Conservation (phyloP, 2,329 filamentous ascomycete genomes). For the Madurella fahalii region DNA sequence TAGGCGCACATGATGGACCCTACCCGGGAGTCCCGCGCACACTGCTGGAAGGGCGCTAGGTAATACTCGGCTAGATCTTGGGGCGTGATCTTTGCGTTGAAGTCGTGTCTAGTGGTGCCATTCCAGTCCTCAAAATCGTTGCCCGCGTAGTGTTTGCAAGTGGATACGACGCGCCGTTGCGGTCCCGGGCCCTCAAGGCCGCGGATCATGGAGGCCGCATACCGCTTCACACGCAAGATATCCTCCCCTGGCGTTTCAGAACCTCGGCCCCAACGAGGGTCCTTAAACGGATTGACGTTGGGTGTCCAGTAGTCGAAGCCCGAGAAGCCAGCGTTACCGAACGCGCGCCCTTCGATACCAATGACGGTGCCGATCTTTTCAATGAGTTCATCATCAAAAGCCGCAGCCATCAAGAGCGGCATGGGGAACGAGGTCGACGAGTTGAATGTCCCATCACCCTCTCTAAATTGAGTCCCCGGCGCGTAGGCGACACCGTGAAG, state of each 20-base stretch:
- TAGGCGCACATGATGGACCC: constrained; percentile 60
- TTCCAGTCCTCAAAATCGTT: constrained; percentile 43
- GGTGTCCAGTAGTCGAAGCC: constrained; percentile 61
- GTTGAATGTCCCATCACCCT: constrained; percentile 44
- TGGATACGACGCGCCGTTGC: constrained; percentile 42
- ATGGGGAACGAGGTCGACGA: constrained; percentile 63
- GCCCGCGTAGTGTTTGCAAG: constrained; percentile 57
- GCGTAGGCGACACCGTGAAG: constrained; percentile 53
- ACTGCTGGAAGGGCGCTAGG: constrained; percentile 60
- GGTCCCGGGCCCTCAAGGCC: constrained; percentile 26
- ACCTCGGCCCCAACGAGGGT: constrained; percentile 60
- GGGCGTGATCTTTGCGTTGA: constrained; percentile 31
- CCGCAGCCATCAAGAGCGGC: constrained; percentile 59
- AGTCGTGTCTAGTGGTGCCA: constrained; percentile 26
- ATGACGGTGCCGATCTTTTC: constrained; percentile 51
- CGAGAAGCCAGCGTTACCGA: constrained; percentile 54
- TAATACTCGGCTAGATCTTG: constrained; percentile 68
- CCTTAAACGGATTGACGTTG: constrained; percentile 62
- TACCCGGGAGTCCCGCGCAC: constrained; percentile 53
- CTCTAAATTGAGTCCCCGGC: constrained; percentile 47
- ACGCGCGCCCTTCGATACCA: constrained; percentile 58
- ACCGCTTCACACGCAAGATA: constrained; percentile 24
- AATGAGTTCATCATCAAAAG: constrained; percentile 61
- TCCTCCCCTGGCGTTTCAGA: constrained; percentile 43
- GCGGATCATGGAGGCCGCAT: constrained; percentile 24